Percentiles rank a stretch among this genome's conserved stretches.
These are phyloP conservation scores for Tetraselmis chui DNA, from an alignment of 139 green algal species.

Conservation along the genomic window DNA sequence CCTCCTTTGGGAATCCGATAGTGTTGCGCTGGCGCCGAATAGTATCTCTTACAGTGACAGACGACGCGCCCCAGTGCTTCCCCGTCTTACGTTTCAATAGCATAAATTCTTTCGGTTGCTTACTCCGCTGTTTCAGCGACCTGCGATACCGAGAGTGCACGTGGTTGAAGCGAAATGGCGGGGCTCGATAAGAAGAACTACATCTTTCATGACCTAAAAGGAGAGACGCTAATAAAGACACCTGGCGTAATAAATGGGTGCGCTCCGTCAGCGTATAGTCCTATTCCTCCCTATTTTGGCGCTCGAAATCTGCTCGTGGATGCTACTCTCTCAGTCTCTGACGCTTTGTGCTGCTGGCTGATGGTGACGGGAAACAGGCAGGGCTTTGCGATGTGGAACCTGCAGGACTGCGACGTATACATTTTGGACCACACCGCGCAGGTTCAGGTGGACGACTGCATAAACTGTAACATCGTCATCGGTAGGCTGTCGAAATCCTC, in stretches of 20 bases:
- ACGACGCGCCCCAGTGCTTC: too few relatives aligned
- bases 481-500: constrained; percentile 26
- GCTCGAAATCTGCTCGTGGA: background rate
- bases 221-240: constrained; percentile 34
- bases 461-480: constrained; percentile 51
- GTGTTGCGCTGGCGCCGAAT: too few relatives aligned
- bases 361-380: constrained; percentile 21
- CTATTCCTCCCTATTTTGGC: background rate
- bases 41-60: too few relatives aligned
- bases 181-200: too few relatives aligned
- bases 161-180: too few relatives aligned
- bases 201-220: constrained; percentile 28
- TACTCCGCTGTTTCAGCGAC: too few relatives aligned
- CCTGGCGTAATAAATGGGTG: constrained; percentile 45
- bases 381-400: constrained; percentile 26
- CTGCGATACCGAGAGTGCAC: too few relatives aligned
- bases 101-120: too few relatives aligned
- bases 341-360: background rate
- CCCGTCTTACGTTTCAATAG: too few relatives aligned
- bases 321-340: background rate
- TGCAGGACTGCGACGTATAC: constrained; percentile 42
- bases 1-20: too few relatives aligned
- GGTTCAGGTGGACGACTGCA: constrained; percentile 40
- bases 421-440: constrained; percentile 45
- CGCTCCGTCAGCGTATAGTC: background rate